A percentile compares a stretch with the other conserved stretches of the same genome.
Evolutionary conservation across 2,329 filamentous ascomycete genomes (phyloP).

Genomic region (Fulvia fulva): DNA sequence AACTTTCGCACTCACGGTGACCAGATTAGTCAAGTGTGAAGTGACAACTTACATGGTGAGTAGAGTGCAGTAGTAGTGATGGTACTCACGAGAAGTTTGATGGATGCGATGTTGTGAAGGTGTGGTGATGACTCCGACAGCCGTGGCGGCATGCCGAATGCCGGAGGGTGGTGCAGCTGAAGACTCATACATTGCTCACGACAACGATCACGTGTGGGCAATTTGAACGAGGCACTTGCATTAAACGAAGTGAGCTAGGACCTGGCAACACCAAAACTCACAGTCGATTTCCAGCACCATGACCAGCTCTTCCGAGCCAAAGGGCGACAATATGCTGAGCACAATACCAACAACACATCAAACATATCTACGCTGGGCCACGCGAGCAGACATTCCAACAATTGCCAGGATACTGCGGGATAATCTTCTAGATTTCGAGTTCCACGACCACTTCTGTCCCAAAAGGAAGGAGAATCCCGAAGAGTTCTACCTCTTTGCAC

Average conservation of each 20-base stretch:
- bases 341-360: neutral
- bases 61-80: no score
- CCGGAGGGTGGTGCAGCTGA: no score
- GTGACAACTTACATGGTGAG: neutral
- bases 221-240: no score
- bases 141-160: no score
- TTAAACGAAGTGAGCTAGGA: no score
- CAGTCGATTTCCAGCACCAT: neutral
- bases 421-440: slow-evolving; percentile 9
- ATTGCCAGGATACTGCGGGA: slow-evolving; percentile 8
- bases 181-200: no score
- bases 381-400: slow-evolving; percentile 15
- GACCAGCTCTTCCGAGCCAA: neutral
- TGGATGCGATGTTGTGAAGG: neutral
- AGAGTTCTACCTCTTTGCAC: slow-evolving; percentile 17
- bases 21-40: neutral
- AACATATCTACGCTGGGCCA: slow-evolving; percentile 18
- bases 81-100: neutral
- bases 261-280: no score
- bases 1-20: neutral
- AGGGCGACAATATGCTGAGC: neutral
- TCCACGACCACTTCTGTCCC: slow-evolving; percentile 19
- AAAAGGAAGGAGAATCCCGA: slow-evolving; percentile 6
- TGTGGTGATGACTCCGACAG: neutral
- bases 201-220: no score